Conservation (phyloP, 441 rosid genomes). For the Croton setiger region DNA sequence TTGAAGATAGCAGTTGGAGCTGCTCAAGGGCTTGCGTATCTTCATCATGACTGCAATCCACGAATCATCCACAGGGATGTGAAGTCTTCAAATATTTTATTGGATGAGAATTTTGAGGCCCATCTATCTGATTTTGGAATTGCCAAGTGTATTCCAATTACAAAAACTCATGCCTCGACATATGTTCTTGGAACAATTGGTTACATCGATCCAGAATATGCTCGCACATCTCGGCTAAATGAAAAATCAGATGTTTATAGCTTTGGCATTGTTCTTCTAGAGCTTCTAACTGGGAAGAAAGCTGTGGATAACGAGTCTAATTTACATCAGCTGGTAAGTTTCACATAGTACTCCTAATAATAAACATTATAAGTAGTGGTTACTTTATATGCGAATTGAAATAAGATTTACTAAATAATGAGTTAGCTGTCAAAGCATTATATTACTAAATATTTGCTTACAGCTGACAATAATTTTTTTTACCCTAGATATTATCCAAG, state of each 20-base stretch:
- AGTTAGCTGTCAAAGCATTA: neutral
- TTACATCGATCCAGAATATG: conserved; percentile 96
- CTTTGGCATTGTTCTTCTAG: conserved; percentile 89
- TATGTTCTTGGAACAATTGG: conserved; percentile 89
- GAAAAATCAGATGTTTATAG: conserved; percentile 96
- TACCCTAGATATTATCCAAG: conserved; percentile 57
- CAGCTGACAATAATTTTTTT: neutral
- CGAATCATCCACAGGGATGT: conserved; percentile 85
- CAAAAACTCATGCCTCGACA: conserved; percentile 81
- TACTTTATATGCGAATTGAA: neutral
- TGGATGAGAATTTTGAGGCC: conserved; percentile 81
- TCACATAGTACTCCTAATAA: neutral
- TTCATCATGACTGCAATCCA: conserved; percentile 94
- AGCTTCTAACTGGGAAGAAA: conserved; percentile 90
- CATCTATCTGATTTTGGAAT: conserved; percentile 91
- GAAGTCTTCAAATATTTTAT: conserved; percentile 83
- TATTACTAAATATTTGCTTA: neutral
- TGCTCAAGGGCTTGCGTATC: conserved; percentile 94
- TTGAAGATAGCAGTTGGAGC: conserved; percentile 84
- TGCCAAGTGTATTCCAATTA: conserved; percentile 72
- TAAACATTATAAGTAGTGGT: neutral
- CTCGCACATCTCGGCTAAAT: conserved; percentile 73
- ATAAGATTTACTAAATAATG: neutral
- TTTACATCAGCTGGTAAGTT: conserved; percentile 72
- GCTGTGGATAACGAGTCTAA: conserved; percentile 90